phyloP scores from a whole-genome alignment of 169 alveolate species.

The Toxoplasma gondii region DNA sequence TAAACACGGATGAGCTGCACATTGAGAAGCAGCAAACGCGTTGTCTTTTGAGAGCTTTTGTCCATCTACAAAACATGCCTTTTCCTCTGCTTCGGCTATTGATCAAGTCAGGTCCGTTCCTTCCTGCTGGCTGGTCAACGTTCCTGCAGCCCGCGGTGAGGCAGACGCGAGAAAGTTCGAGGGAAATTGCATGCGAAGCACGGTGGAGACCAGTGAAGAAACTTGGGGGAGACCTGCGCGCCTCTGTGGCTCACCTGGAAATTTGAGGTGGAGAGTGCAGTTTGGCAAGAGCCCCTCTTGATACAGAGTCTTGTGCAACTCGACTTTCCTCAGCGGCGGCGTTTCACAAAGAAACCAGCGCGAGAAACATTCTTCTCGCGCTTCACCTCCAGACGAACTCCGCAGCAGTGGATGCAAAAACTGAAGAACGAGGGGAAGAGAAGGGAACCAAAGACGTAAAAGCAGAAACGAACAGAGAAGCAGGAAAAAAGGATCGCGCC shows the following conservation, averaged over 20 bases:
- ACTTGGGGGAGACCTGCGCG: background rate
- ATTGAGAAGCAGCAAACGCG: background rate
- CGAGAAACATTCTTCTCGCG: background rate
- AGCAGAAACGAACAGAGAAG: too few species aligned
- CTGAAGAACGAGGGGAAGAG: background rate
- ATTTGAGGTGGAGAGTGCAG: conserved; percentile 29
- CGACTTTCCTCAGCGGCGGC: conserved; percentile 11
- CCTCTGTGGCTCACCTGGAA: background rate
- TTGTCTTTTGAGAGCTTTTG: background rate
- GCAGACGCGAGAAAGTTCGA: too few species aligned
- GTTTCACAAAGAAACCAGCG: conserved; percentile 34
- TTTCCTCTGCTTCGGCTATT: too few species aligned
- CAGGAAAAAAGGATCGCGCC: too few species aligned
- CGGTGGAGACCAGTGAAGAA: too few species aligned
- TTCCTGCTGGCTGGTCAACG: too few species aligned
- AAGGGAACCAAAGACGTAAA: background rate
- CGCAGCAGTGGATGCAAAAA: background rate
- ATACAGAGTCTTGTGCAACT: background rate
- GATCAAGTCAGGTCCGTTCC: too few species aligned
- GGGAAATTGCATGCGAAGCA: too few species aligned
- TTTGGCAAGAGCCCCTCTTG: conserved; percentile 17
- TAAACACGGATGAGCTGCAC: too few species aligned
- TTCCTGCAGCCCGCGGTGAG: too few species aligned
- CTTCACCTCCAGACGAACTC: background rate
- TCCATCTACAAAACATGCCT: too few species aligned